phyloP scores from a whole-genome alignment of 345 rosid genomes.

The Citrus maxima region DNA sequence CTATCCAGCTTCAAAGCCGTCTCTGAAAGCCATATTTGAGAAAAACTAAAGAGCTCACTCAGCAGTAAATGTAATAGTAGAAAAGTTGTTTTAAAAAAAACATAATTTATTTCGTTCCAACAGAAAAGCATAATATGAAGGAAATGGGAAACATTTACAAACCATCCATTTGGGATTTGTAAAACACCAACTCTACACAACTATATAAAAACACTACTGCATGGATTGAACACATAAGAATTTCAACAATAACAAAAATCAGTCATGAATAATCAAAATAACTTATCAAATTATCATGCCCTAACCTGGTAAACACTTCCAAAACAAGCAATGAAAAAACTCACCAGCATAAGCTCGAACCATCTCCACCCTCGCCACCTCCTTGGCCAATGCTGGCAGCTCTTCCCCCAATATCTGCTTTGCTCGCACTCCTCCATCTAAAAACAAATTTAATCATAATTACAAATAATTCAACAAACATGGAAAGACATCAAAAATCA shows the following conservation, averaged over 20 bases:
- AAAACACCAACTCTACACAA: background rate
- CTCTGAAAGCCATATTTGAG: constrained; percentile 54
- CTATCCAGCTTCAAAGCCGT: constrained; percentile 80
- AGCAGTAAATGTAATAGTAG: background rate
- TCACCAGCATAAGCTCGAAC: constrained; percentile 82
- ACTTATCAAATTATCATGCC: background rate
- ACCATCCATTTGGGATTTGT: background rate
- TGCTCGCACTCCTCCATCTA: constrained; percentile 39
- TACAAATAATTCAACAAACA: background rate
- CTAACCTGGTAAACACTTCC: background rate
- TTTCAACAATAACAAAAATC: background rate
- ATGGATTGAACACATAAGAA: background rate
- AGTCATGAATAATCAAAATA: background rate
- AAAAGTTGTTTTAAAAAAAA: background rate
- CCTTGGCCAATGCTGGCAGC: constrained; percentile 76
- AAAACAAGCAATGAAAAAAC: constrained; percentile 14
- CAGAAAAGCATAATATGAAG: background rate
- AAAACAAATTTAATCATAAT: background rate
- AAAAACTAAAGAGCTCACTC: background rate
- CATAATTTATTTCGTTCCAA: background rate
- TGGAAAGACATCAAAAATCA: background rate
- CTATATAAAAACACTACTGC: background rate
- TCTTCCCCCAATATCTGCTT: constrained; percentile 61
- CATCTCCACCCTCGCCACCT: constrained; percentile 84
- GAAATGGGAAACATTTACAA: background rate